phyloP scores from a whole-genome alignment of 176 grass and related monocot genomes.

The Phyllostachys edulis region DNA sequence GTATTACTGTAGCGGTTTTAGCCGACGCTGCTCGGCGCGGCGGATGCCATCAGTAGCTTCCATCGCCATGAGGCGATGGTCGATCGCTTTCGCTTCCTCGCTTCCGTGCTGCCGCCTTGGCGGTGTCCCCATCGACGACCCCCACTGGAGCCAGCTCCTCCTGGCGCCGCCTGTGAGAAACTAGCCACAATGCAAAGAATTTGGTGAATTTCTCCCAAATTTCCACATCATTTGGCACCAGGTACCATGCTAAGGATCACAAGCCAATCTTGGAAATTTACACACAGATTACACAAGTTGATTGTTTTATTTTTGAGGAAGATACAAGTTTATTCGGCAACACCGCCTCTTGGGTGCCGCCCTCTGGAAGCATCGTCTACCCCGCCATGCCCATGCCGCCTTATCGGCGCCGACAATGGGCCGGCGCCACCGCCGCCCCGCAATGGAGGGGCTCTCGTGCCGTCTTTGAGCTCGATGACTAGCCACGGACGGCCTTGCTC shows the following conservation, averaged over 20 bases:
- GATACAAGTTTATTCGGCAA: background rate
- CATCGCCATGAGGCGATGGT: too few species aligned
- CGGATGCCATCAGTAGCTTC: too few species aligned
- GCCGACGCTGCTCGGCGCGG: too few species aligned
- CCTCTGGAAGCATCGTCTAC: background rate
- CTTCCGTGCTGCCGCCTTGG: too few species aligned
- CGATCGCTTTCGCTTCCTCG: too few species aligned
- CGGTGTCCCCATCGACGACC: too few species aligned
- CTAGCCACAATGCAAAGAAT: background rate
- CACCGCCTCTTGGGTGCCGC: background rate
- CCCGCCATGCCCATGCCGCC: background rate
- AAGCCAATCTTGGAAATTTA: background rate
- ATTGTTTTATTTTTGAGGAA: background rate
- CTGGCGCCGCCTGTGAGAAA: too few species aligned
- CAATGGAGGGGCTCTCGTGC: constrained; percentile 27
- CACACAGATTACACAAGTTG: background rate
- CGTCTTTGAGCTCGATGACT: constrained; percentile 66
- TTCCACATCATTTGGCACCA: background rate
- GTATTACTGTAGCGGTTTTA: too few species aligned
- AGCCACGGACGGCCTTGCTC: constrained; percentile 78
- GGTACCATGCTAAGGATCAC: background rate
- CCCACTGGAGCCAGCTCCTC: too few species aligned
- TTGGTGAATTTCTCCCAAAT: background rate
- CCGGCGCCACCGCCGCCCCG: background rate
- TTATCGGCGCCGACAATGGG: background rate